phyloP scores from a whole-genome alignment of 1,284 basidiomycete genomes.

The Cryptococcus depauperatus region DNA sequence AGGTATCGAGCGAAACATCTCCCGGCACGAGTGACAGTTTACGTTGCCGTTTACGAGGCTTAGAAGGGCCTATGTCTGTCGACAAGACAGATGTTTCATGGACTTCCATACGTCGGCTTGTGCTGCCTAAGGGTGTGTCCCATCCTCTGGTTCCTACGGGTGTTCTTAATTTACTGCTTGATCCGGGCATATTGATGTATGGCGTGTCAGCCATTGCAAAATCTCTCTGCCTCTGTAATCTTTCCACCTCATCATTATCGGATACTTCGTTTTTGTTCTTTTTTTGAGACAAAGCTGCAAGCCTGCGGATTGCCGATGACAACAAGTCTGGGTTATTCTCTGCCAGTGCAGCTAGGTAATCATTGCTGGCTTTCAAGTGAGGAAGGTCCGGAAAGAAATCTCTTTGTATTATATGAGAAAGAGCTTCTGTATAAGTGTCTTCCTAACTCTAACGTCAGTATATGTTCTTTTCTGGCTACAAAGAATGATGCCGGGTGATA shows the following conservation, averaged over 20 bases:
- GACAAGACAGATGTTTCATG: conserved; percentile 1
- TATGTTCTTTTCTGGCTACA: too few species aligned
- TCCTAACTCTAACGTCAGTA: too few species aligned
- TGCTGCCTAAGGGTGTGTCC: conserved; percentile 32
- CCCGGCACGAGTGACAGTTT: conserved; percentile 27
- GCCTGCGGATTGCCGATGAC: conserved; percentile 60
- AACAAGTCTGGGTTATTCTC: conserved; percentile 65
- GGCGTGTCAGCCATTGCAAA: conserved; percentile 33
- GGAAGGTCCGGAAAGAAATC: conserved; percentile 94
- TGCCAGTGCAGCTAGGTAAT: conserved; percentile 68
- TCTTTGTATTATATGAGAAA: conserved; percentile 89
- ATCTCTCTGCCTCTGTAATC: conserved; percentile 20
- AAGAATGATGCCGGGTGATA: not conserved
- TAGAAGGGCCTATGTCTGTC: conserved; percentile 6
- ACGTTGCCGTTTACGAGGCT: conserved; percentile 13
- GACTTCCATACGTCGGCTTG: conserved; percentile 8
- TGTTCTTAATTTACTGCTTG: conserved; percentile 20
- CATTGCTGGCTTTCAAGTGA: conserved; percentile 76
- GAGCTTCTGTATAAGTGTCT: conserved; percentile 84
- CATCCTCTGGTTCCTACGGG: conserved; percentile 38
- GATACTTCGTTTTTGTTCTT: conserved; percentile 26
- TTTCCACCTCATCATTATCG: conserved; percentile 8
- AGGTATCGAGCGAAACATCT: conserved; percentile 63
- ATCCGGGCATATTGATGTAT: conserved; percentile 27
- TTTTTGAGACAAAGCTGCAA: conserved; percentile 54